Evolutionary conservation across 768 basidiomycete genomes (phyloP), one percentile per base, ranked within the genome.

Genomic region (Suillus sp.): DNA sequence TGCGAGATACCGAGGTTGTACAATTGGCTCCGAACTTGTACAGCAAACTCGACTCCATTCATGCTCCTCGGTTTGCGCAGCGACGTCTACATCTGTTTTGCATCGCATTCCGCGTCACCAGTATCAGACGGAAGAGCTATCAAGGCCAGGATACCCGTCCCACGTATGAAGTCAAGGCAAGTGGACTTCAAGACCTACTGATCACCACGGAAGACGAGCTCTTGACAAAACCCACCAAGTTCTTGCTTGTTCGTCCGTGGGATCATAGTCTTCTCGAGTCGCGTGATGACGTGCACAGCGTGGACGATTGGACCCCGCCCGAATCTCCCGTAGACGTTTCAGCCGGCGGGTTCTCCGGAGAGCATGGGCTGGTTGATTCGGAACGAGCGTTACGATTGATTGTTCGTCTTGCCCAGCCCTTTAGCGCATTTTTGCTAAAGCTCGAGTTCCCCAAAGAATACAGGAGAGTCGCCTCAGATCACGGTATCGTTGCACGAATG

Each of bases 81-180:
- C n/a, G 14, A 13, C 27, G 27, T 32, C 51, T 53, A 32, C 51
- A 53, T 20, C 51, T 53, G 11, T 30, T 30, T 53, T 53, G 54
- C 34, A 55, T 55, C n/a, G 34, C 32, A 35, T 55, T 55, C 30
- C 54, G 3, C 22, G 34, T 35, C 34, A 54, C 53, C n/a, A n/a
- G 22, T 1, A 13, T 35, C 1, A 35, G 8, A 35, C 54, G 13
- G 7, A 35, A 9, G 54, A n/a, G 13, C 22, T 6, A 1, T 9
- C n/a, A 8, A 55, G 54, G 4, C 8, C 34, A 35, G 7, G 14
- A 25, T 14, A 16, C n/a, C 8, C 3, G 10, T 35, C 4, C 9
- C n/a, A 35, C 32, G 11, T 54, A 35, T 55, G 54, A 55, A 55
- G 54, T 55, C 54, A 55, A 55, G 54, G 34, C 54, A 22, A 2